A percentile compares a stretch with the other conserved stretches of the same genome.
Conservation (phyloP, 208 protist genomes). For the Trypanosoma boissoni region DNA sequence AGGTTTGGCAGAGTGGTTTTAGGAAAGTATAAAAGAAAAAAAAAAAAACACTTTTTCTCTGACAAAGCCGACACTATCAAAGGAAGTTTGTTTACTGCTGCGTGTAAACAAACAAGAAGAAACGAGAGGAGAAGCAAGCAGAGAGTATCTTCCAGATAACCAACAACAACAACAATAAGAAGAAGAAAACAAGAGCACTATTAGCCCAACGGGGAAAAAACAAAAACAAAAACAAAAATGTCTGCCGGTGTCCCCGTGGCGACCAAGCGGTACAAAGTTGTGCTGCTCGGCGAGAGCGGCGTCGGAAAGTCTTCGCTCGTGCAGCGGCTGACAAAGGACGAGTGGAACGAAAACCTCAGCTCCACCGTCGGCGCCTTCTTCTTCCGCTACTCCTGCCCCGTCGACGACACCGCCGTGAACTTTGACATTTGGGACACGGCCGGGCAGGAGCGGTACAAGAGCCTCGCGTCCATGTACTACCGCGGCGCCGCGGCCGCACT, state of each 20-base stretch:
- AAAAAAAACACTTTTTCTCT: no score
- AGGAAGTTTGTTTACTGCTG: no score
- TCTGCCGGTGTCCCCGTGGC: neutral
- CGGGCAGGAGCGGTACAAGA: conserved; percentile 88
- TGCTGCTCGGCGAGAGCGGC: conserved; percentile 86
- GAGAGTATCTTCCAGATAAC: no score
- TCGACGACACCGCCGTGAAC: conserved; percentile 56
- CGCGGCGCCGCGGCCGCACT: conserved; percentile 87
- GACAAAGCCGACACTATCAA: no score
- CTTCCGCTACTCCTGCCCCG: conserved; percentile 68
- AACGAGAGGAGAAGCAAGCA: neutral
- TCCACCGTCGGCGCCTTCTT: conserved; percentile 86
- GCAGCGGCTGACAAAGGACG: conserved; percentile 77
- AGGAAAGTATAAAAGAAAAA: no score
- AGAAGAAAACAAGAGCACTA: neutral
- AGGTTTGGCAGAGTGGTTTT: no score
- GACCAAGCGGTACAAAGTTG: conserved; percentile 78
- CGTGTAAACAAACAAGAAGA: neutral
- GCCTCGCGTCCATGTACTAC: conserved; percentile 92
- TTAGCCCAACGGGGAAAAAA: neutral
- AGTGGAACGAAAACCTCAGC: conserved; percentile 66
- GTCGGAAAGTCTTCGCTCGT: conserved; percentile 90
- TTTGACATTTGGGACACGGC: conserved; percentile 92
- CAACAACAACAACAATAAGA: neutral
- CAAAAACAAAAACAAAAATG: neutral